Conservation (phyloP, 139 green algal species). For the Trebouxia sp. region DNA sequence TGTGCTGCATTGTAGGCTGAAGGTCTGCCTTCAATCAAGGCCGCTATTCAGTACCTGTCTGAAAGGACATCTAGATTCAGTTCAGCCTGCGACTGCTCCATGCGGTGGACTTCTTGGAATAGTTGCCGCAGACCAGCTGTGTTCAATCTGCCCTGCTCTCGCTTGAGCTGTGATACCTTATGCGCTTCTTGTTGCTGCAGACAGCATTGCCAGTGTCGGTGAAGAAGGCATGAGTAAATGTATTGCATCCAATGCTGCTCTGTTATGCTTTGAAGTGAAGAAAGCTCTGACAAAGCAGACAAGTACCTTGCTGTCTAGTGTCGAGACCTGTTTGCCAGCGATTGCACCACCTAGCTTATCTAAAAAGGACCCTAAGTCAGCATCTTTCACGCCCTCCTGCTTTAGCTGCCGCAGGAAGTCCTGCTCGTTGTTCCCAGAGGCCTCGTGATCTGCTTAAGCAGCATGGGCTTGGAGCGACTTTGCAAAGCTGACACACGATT, state of each 20-base stretch:
- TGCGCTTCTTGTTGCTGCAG: neutral
- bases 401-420: neutral
- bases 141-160: conserved; percentile 24
- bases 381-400: neutral
- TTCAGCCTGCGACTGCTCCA: neutral
- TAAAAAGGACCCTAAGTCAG: conserved; percentile 1
- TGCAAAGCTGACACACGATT: no score
- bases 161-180: conserved; percentile 17
- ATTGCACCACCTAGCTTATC: conserved; percentile 25
- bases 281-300: neutral
- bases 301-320: conserved; percentile 13
- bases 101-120: conserved; percentile 31
- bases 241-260: neutral
- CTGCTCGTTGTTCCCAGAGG: neutral
- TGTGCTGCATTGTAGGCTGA: neutral
- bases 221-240: neutral
- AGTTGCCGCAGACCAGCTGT: conserved; percentile 16
- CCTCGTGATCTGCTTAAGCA: neutral
- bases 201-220: conserved; percentile 26
- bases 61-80: neutral
- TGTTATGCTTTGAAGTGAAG: no score
- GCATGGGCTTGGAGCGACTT: no score
- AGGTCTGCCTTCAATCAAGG: neutral
- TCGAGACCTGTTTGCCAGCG: conserved; percentile 9
- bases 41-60: neutral